Base-by-base conservation (phyloP, 2,329 filamentous ascomycete species). In the Stachybotrys chartarum region DNA sequence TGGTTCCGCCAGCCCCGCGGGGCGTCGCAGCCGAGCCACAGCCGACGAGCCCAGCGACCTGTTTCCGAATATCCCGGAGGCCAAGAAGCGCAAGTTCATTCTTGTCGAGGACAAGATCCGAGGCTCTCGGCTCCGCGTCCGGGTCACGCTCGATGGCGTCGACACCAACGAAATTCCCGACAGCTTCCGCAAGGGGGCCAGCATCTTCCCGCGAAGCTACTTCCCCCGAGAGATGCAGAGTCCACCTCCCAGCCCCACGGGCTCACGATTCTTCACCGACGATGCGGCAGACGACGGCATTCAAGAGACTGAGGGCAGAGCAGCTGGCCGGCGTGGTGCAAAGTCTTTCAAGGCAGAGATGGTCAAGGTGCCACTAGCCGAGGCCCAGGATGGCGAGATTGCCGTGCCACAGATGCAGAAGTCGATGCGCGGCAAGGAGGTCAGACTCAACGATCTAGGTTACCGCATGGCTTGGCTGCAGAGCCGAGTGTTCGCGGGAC, bases 401-500 rank as follows among this genome's bases (percentile, higher is more conserved):
- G 82, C 85, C 1, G 86, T 95, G 46, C 91, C 92, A 30, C 81
- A 85, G 56, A 85, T 91, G 70, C 85, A 85, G 52, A 85, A 83
- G 66, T 76, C 78, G 49, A 82, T 84, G 61, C 84, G 91, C 52
- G 82, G 80, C 52, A 94, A 90, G 74, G 93, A 97, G 69, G 85
- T 94, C n/a, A 84, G 90, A 51, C 76, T 97, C 58, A 97, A 97
- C 68, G 92, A 97, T 67, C 76, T 97, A 50, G 93, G 91, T 3
- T 96, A 95, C 70, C 85, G 93, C 50, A 95, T 99, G 89, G 92
- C 90, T 51, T 99, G 94, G 93, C 86, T 92, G 54, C 93, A 97
- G 75, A 94, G 91, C 69, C 82, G 93, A 65, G 90, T 93, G 11
- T 97, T 97, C 75, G 87, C 91, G 1, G 89, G 88, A 12, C 82